Conservation (phyloP, 2,329 filamentous ascomycete species). For the Xylariaceae sp. region DNA sequence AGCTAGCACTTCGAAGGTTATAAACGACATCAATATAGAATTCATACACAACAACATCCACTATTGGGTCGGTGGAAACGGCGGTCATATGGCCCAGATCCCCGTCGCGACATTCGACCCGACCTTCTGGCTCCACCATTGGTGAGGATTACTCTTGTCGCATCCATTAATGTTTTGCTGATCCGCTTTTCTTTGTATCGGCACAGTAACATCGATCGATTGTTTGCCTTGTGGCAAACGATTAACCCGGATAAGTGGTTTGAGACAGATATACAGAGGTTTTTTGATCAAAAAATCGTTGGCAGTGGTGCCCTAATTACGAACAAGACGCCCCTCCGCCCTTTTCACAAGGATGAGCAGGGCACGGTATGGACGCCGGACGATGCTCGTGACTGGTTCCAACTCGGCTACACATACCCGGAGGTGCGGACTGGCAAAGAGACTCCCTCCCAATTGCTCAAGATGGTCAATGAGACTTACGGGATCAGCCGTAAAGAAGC, state of each 20-base stretch:
- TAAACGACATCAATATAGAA: conserved; percentile 33
- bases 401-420: conserved; percentile 20
- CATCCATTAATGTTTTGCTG: not conserved
- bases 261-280: conserved; percentile 15
- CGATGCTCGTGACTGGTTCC: conserved; percentile 12
- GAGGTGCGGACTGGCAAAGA: conserved; percentile 15
- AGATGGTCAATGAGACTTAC: conserved; percentile 15
- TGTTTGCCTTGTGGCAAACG: conserved; percentile 18
- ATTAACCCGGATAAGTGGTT: conserved; percentile 19
- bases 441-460: conserved; percentile 6
- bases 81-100: conserved; percentile 52
- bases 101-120: conserved; percentile 61
- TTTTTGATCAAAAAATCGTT: conserved; percentile 19
- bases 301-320: conserved; percentile 18
- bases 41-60: conserved; percentile 41
- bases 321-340: conserved; percentile 17
- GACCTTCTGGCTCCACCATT: conserved; percentile 60
- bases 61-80: conserved; percentile 28
- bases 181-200: not conserved
- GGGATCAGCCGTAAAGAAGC: conserved; percentile 15
- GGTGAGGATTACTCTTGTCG: conserved; percentile 34
- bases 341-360: conserved; percentile 16
- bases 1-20: conserved; percentile 11
- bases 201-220: conserved; percentile 19
- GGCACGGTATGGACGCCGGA: conserved; percentile 18